These are phyloP conservation scores for Venturia effusa DNA, from an alignment of 2,329 filamentous ascomycete genomes.

Conservation along the genomic window DNA sequence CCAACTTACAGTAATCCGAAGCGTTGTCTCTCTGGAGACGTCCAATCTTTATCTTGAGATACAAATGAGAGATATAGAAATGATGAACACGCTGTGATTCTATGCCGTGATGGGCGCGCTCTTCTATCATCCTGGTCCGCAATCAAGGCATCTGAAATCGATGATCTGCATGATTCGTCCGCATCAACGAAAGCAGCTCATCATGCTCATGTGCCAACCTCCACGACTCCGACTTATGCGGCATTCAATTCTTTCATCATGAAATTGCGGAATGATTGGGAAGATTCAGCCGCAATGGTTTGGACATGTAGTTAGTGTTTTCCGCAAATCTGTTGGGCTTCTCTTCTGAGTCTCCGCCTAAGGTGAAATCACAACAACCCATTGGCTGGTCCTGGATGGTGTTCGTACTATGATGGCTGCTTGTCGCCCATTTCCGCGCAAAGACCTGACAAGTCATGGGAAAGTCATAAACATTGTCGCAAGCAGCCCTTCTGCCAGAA, in stretches of 20 bases:
- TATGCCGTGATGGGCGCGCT: not conserved
- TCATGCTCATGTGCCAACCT: not conserved
- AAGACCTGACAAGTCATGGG: not conserved
- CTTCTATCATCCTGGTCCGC: not conserved
- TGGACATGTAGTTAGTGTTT: not conserved
- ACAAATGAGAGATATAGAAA: too few relatives aligned
- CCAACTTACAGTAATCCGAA: too few relatives aligned
- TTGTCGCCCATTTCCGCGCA: not conserved
- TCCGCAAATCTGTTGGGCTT: not conserved
- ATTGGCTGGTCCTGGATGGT: not conserved
- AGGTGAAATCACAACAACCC: not conserved
- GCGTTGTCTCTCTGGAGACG: too few relatives aligned
- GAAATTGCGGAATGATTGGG: not conserved
- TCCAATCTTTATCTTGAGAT: too few relatives aligned
- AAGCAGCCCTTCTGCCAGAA: not conserved
- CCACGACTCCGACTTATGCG: not conserved
- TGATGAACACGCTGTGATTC: too few relatives aligned
- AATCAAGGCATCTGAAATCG: not conserved
- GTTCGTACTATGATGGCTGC: not conserved
- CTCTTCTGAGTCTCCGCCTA: not conserved
- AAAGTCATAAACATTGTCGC: not conserved
- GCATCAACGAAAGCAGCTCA: not conserved
- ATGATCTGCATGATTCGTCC: constrained; percentile 4
- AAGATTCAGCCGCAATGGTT: not conserved
- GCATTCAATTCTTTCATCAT: not conserved